Percentiles rank a stretch among this genome's conserved stretches.
phyloP scores from a whole-genome alignment of 2,329 filamentous ascomycete species.

The Cercospora sp. region DNA sequence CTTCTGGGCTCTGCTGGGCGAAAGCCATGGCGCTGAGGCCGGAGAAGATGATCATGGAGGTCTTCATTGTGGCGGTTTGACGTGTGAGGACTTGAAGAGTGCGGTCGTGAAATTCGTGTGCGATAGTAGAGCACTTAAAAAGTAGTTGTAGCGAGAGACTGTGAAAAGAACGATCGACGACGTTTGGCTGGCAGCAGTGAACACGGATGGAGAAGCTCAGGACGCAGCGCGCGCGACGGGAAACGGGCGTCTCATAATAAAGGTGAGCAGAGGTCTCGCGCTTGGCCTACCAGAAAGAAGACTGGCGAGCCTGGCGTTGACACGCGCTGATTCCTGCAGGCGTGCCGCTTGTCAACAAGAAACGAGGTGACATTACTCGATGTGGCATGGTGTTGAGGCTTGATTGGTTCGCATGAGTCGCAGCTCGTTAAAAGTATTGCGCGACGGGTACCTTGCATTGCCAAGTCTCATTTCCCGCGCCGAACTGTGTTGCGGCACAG shows the following conservation, averaged over 20 bases:
- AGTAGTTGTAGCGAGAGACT: neutral
- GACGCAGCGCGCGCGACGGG: neutral
- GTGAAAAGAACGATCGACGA: neutral
- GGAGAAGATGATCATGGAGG: conserved; percentile 26
- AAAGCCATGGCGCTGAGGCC: conserved; percentile 28
- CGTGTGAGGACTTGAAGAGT: neutral
- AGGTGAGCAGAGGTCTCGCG: neutral
- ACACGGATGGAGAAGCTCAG: neutral
- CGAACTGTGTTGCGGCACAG: neutral
- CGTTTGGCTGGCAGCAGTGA: neutral
- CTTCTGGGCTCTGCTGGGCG: conserved; percentile 20
- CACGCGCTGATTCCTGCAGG: neutral
- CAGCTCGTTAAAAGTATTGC: conserved; percentile 12
- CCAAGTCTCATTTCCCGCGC: conserved; percentile 15
- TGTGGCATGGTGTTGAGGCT: neutral
- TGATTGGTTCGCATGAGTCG: conserved; percentile 11
- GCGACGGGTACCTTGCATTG: conserved; percentile 16
- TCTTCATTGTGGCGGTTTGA: conserved; percentile 26
- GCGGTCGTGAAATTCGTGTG: neutral
- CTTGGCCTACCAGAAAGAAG: neutral
- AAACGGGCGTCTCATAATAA: neutral
- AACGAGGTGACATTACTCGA: conserved; percentile 12
- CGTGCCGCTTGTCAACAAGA: conserved; percentile 6
- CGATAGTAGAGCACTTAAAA: neutral
- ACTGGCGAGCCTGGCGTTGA: neutral